Conservation (phyloP, 2,329 filamentous ascomycete species). For the Dactylellina leptospora region DNA sequence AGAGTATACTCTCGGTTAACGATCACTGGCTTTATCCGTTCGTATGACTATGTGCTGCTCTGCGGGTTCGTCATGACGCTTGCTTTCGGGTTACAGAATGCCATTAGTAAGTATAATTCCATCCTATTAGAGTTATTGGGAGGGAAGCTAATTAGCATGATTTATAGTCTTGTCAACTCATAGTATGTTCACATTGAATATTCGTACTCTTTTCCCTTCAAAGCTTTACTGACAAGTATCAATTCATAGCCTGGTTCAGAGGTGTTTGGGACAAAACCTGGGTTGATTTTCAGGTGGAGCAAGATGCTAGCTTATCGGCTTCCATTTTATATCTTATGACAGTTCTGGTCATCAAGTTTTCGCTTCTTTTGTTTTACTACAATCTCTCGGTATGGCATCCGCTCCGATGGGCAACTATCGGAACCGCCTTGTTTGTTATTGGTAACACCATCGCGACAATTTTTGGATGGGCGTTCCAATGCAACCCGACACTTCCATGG, state of each 20-base stretch:
- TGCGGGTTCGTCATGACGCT: constrained; percentile 19
- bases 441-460: constrained; percentile 20
- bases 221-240: background rate
- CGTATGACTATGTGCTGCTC: constrained; percentile 29
- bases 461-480: constrained; percentile 30
- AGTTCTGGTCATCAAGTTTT: constrained; percentile 32
- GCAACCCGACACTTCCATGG: constrained; percentile 23
- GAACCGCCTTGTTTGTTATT: constrained; percentile 15
- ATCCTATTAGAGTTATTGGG: no score
- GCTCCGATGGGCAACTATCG: constrained; percentile 24
- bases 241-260: constrained; percentile 12
- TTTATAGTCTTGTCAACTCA: no score
- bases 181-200: no score
- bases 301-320: constrained; percentile 24
- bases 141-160: no score
- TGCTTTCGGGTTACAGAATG: constrained; percentile 32
- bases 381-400: constrained; percentile 31
- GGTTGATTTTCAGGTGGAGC: constrained; percentile 30
- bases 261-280: constrained; percentile 38
- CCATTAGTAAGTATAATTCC: constrained; percentile 41
- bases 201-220: constrained; percentile 3
- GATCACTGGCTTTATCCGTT: constrained; percentile 29
- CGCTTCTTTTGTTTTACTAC: constrained; percentile 30
- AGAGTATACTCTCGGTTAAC: constrained; percentile 28
- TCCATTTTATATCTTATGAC: constrained; percentile 28